Evolutionary conservation across 106 monocot genomes (phyloP).

Genomic region (Apostasia ramifera): DNA sequence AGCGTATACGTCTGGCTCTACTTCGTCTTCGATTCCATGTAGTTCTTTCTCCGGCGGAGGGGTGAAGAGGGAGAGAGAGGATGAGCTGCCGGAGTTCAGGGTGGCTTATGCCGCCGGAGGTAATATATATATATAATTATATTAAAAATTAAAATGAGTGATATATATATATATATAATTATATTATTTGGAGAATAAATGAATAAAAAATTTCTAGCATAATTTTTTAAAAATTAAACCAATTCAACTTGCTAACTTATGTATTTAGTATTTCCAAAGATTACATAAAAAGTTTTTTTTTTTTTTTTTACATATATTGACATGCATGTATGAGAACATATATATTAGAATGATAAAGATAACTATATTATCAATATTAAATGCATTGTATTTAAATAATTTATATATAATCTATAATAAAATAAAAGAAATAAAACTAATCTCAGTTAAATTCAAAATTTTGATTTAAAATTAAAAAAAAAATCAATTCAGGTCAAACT

Average conservation of each 20-base stretch:
- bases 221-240: neutral
- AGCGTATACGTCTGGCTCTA: neutral
- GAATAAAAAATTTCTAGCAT: neutral
- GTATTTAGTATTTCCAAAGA: neutral
- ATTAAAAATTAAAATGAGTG: too few relatives aligned
- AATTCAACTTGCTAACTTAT: neutral
- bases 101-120: neutral
- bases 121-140: neutral
- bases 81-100: neutral
- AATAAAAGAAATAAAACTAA: too few relatives aligned
- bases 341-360: too few relatives aligned
- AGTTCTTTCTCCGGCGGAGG: neutral
- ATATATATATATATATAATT: neutral
- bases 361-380: too few relatives aligned
- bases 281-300: neutral
- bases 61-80: slow-evolving; percentile 16
- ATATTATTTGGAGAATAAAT: neutral
- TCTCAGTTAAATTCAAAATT: too few relatives aligned
- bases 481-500: too few relatives aligned
- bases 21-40: too few relatives aligned
- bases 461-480: too few relatives aligned
- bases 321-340: too few relatives aligned
- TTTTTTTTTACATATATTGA: neutral
- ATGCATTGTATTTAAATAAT: too few relatives aligned
- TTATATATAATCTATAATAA: too few relatives aligned